Conservation (phyloP, 768 basidiomycete species). For the Mycena polygramma region DNA sequence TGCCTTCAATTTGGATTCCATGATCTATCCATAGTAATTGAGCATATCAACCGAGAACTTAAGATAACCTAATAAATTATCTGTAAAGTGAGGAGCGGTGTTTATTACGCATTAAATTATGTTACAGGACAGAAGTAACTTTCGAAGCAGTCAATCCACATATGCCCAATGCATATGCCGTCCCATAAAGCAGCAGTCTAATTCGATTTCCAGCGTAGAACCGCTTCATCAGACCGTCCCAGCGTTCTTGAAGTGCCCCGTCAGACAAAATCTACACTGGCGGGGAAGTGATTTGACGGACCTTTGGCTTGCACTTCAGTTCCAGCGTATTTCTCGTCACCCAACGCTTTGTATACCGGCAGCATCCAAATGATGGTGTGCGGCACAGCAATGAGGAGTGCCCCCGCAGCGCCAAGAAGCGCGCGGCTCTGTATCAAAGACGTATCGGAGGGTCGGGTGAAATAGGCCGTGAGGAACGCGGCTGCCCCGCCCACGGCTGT, state of each 20-base stretch:
- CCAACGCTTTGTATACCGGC: slow-evolving; percentile 18
- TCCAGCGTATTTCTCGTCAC: background rate
- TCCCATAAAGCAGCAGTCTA: slow-evolving; percentile 13
- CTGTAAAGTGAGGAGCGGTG: no score
- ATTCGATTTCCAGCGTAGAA: slow-evolving; percentile 15
- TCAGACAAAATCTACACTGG: no score
- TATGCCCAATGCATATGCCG: slow-evolving; percentile 12
- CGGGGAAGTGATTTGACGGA: background rate
- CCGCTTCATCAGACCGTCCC: slow-evolving; percentile 14
- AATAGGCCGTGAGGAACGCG: slow-evolving; percentile 19
- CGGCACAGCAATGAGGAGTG: slow-evolving; percentile 10
- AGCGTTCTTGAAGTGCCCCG: slow-evolving; percentile 7
- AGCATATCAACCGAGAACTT: no score
- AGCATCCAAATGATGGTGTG: slow-evolving; percentile 24
- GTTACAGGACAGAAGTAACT: slow-evolving; percentile 8
- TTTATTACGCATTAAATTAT: background rate
- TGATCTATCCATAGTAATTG: no score
- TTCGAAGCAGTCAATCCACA: slow-evolving; percentile 14
- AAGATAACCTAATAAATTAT: no score
- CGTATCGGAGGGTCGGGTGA: slow-evolving; percentile 18
- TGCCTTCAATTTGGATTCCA: no score
- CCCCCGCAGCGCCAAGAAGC: slow-evolving; percentile 11
- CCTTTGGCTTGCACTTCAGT: slow-evolving; percentile 14
- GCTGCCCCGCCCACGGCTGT: slow-evolving; percentile 7
- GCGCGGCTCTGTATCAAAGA: slow-evolving; percentile 9